A percentile compares a stretch with the other conserved stretches of the same genome.
These are phyloP conservation scores for Taphrina betulina DNA, from an alignment of 1,139 yeast genomes.

Conservation along the genomic window DNA sequence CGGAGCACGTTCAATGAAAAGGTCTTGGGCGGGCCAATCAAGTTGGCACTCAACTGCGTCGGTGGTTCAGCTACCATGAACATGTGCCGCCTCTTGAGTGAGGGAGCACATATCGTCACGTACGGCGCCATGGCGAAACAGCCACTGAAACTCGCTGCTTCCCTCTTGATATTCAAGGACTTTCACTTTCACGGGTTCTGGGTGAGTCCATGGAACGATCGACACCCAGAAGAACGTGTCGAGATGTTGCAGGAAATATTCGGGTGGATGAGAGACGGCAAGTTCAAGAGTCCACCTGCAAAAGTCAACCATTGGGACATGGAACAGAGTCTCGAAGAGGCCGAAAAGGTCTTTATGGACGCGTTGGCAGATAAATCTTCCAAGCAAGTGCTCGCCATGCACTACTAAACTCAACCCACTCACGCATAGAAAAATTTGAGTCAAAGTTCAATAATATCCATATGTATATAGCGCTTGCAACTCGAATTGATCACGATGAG, in stretches of 20 bases:
- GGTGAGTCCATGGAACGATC: slow-evolving; percentile 76
- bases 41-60: slow-evolving; percentile 83
- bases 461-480: no score
- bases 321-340: slow-evolving; percentile 1
- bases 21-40: slow-evolving; percentile 50
- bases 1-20: slow-evolving; percentile 61
- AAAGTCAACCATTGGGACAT: slow-evolving; percentile 9
- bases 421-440: no score
- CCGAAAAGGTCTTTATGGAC: slow-evolving; percentile 1
- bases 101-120: slow-evolving; percentile 72
- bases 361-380: slow-evolving; percentile 10
- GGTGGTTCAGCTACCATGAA: slow-evolving; percentile 85
- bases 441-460: no score
- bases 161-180: slow-evolving; percentile 84
- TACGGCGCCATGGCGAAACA: slow-evolving; percentile 98
- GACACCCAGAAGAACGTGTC: slow-evolving; percentile 61
- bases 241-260: slow-evolving; percentile 62
- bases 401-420: slow-evolving; percentile 2
- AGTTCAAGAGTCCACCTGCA: slow-evolving; percentile 44
- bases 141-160: slow-evolving; percentile 86
- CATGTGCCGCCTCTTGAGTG: slow-evolving; percentile 72
- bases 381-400: slow-evolving; percentile 23
- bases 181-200: slow-evolving; percentile 86
- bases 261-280: slow-evolving; percentile 63
- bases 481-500: no score